Evolutionary conservation across 75 land plant species (phyloP).

Genomic region (Pseudotsuga menziesii): DNA sequence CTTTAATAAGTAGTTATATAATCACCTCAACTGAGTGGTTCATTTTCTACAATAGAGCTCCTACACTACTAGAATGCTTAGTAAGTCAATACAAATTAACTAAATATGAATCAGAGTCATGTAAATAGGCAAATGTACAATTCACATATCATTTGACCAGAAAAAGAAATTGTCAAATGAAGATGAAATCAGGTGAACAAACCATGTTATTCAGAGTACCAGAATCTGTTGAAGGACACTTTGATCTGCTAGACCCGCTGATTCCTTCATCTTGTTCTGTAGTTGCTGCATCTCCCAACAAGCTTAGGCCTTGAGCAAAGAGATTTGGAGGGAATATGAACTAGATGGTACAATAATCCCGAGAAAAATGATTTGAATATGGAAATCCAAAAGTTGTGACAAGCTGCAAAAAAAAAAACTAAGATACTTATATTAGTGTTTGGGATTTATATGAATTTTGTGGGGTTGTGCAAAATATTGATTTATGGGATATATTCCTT

Average conservation of each 20-base stretch:
- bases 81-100: background rate
- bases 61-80: background rate
- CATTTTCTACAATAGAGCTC: background rate
- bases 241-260: conserved; percentile 61
- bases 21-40: too few species aligned
- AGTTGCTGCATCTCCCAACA: conserved; percentile 72
- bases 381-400: conserved; percentile 90
- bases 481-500: background rate
- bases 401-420: conserved; percentile 55
- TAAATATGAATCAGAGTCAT: too few species aligned
- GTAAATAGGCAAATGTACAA: background rate
- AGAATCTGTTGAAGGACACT: conserved; percentile 53
- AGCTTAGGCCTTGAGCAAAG: conserved; percentile 58
- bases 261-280: conserved; percentile 64
- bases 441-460: background rate
- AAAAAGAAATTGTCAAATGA: background rate
- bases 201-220: conserved; percentile 86
- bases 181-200: conserved; percentile 6
- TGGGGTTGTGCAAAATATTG: background rate
- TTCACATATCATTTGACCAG: background rate
- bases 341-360: conserved; percentile 42
- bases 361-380: conserved; percentile 38
- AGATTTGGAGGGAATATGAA: conserved; percentile 93
- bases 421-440: background rate
- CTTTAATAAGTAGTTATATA: too few species aligned